Conservation (phyloP, 2,329 filamentous ascomycete species). For the Leptosphaerulina australis region DNA sequence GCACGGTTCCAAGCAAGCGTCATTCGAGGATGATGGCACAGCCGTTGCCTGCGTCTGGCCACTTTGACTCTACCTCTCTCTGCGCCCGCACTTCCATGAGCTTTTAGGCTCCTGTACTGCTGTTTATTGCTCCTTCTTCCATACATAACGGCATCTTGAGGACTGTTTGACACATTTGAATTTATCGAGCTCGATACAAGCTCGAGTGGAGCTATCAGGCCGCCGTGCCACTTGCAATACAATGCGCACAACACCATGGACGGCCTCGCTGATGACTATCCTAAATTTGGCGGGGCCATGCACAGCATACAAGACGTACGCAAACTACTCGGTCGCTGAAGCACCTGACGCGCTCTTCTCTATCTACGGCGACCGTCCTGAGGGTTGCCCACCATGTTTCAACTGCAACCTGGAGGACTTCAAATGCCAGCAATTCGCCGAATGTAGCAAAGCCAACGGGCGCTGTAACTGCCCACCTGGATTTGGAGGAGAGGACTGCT, state of each 20-base stretch:
- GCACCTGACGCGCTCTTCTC: conserved; percentile 61
- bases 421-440: conserved; percentile 86
- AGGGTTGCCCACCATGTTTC: conserved; percentile 87
- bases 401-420: conserved; percentile 96
- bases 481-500: conserved; percentile 93
- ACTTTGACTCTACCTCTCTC: conserved; percentile 14
- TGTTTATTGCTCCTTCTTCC: conserved; percentile 5
- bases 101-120: neutral
- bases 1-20: conserved; percentile 17
- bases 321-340: conserved; percentile 61
- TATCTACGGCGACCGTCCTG: conserved; percentile 74
- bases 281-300: conserved; percentile 31
- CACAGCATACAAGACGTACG: conserved; percentile 39
- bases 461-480: conserved; percentile 92
- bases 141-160: neutral
- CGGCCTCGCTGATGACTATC: conserved; percentile 37
- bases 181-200: conserved; percentile 8
- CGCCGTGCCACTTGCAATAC: conserved; percentile 32
- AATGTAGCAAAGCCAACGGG: conserved; percentile 87
- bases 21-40: conserved; percentile 19
- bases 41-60: conserved; percentile 17
- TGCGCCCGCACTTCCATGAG: neutral
- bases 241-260: conserved; percentile 46
- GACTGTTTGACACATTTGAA: neutral
- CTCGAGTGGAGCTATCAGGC: conserved; percentile 29